Evolutionary conservation across 768 basidiomycete species (phyloP).

Genomic region (Phlebiopsis flavidoalba): DNA sequence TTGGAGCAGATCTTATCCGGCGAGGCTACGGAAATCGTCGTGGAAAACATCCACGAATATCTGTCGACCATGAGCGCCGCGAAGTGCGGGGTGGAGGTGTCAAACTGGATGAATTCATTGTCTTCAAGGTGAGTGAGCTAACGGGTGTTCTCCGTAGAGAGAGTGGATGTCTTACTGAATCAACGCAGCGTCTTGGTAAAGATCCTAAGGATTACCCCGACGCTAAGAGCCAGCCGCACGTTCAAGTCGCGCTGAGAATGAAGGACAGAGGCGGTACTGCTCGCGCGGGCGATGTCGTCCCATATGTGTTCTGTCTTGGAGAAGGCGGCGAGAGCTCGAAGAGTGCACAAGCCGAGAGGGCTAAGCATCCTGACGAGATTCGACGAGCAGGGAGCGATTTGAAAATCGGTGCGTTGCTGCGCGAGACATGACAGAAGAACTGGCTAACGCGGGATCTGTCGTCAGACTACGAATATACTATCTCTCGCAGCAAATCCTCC

Average conservation of each 20-base stretch:
- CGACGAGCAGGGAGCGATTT: constrained; percentile 60
- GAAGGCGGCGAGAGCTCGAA: constrained; percentile 70
- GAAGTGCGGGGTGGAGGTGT: constrained; percentile 73
- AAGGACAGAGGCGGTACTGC: constrained; percentile 79
- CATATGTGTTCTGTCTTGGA: constrained; percentile 87
- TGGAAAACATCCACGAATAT: constrained; percentile 92
- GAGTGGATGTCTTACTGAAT: background rate
- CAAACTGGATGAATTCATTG: constrained; percentile 89
- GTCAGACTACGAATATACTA: constrained; percentile 87
- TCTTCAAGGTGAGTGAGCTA: constrained; percentile 68
- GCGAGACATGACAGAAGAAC: background rate
- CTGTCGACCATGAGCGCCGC: constrained; percentile 67
- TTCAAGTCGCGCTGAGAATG: constrained; percentile 91
- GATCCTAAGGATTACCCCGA: constrained; percentile 97
- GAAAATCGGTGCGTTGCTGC: constrained; percentile 57
- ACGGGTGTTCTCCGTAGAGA: background rate
- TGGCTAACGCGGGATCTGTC: background rate
- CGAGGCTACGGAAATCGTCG: constrained; percentile 82
- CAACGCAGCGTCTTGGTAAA: constrained; percentile 81
- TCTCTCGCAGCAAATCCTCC: constrained; percentile 85
- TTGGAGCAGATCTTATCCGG: constrained; percentile 89
- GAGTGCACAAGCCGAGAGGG: constrained; percentile 80
- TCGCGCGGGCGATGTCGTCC: constrained; percentile 87
- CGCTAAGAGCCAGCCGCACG: constrained; percentile 91
- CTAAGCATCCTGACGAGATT: constrained; percentile 91